phyloP scores from a whole-genome alignment of 2,329 filamentous ascomycete genomes.

The Zasmidium angulare region DNA sequence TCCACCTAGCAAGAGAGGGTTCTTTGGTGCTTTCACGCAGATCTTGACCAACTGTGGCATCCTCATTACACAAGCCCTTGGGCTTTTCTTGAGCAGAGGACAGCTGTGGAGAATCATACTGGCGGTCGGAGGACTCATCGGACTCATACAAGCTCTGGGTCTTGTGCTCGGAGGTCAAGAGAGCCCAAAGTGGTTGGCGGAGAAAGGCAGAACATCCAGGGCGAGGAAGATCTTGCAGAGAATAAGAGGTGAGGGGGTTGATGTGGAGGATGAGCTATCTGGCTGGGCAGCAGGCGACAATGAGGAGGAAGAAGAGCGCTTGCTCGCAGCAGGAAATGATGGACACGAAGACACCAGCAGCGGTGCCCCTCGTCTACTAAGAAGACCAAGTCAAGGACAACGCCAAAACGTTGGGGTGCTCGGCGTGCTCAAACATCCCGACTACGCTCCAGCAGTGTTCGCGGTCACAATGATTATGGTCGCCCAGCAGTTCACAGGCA shows the following conservation, averaged over 20 bases:
- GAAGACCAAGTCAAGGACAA: background rate
- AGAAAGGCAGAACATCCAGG: slow-evolving; percentile 58
- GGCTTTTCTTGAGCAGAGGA: slow-evolving; percentile 81
- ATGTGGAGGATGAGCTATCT: slow-evolving; percentile 72
- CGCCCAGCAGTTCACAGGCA: slow-evolving; percentile 84
- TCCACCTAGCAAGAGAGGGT: slow-evolving; percentile 59
- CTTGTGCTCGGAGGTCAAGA: slow-evolving; percentile 74
- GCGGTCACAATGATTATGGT: slow-evolving; percentile 92
- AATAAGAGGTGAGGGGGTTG: slow-evolving; percentile 67
- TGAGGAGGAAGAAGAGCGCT: slow-evolving; percentile 62
- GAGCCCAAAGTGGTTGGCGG: slow-evolving; percentile 81
- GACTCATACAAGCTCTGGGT: slow-evolving; percentile 64
- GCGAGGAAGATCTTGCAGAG: slow-evolving; percentile 70
- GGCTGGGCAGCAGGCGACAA: slow-evolving; percentile 41
- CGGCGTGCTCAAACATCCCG: slow-evolving; percentile 63
- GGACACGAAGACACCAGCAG: background rate
- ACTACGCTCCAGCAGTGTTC: slow-evolving; percentile 77
- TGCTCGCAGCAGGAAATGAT: slow-evolving; percentile 12
- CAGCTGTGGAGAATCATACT: slow-evolving; percentile 83
- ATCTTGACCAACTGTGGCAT: slow-evolving; percentile 90
- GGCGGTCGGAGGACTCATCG: slow-evolving; percentile 68
- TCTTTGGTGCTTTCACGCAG: slow-evolving; percentile 83
- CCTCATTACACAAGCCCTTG: slow-evolving; percentile 75
- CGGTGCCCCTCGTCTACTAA: background rate
- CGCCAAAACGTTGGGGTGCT: slow-evolving; percentile 40